Conservation (phyloP, 257 asterid genomes). For the Echium plantagineum region DNA sequence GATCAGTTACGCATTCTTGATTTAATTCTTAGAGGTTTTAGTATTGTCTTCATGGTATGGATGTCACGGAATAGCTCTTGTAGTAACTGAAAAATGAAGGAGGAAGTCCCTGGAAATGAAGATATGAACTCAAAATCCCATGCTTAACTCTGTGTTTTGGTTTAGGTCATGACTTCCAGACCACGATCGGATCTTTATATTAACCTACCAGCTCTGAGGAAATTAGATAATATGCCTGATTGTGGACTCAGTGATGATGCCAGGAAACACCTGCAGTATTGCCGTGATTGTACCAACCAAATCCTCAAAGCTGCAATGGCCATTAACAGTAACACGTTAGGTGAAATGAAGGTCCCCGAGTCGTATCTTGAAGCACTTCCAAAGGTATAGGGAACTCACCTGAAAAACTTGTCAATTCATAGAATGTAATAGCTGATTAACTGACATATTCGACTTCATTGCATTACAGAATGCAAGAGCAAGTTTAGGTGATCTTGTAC, state of each 20-base stretch:
- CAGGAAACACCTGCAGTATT: slow-evolving; percentile 50
- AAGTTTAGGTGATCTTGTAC: slow-evolving; percentile 57
- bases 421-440: not conserved
- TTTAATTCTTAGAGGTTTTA: not conserved
- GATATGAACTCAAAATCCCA: not conserved
- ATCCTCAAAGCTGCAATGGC: slow-evolving; percentile 87
- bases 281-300: slow-evolving; percentile 65
- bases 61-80: not conserved
- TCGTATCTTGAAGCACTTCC: slow-evolving; percentile 62
- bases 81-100: not conserved
- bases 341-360: slow-evolving; percentile 67
- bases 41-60: not conserved
- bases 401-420: not conserved
- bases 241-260: slow-evolving; percentile 57
- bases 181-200: slow-evolving; percentile 62
- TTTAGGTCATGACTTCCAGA: slow-evolving; percentile 69
- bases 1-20: not conserved
- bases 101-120: not conserved
- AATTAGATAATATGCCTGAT: slow-evolving; percentile 67
- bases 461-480: slow-evolving; percentile 53
- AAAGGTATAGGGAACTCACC: slow-evolving; percentile 30
- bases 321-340: slow-evolving; percentile 50
- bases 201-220: slow-evolving; percentile 80
- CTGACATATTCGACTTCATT: not conserved
- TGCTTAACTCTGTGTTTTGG: slow-evolving; percentile 2